Base-by-base conservation (phyloP, 2,329 filamentous ascomycete species). In the Arthrobotrys entomopaga region DNA sequence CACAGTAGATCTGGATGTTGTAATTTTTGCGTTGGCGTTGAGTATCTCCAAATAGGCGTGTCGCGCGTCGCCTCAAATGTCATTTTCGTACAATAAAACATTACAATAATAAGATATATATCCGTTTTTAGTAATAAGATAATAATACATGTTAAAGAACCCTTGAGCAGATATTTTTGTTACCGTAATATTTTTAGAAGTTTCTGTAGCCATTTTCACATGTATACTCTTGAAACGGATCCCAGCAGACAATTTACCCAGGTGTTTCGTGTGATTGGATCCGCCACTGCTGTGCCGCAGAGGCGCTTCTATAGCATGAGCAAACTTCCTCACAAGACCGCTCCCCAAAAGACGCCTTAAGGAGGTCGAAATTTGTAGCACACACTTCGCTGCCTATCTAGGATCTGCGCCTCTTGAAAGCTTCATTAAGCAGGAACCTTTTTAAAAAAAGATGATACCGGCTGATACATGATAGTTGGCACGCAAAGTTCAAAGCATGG, bases 301-400 rank as follows among this genome's bases (percentile, higher is more conserved):
- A 49, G 57, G 65, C 57, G 65, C 65, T 61, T 69, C 56, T 4
- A n/a, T n/a, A 54, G 15, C 38, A 50, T 24, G 65, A 48, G 42
- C 56, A 42, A 29, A 7, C 24, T 6, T 50, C n/a, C 34, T 50
- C 54, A 46, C 15, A 46, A 46, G 59, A 24, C 26, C 2, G 4
- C 3, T 8, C 38, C 24, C 3, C 42, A 10, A 48, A 29, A 26
- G 20, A n/a, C 16, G 40, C 56, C 56, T 57, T 34, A 20, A 22
- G 19, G 8, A 34, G 26, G 8, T 34, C 10, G 26, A n/a, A 50
- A 46, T 29, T 38, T 38, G 19, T 50, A 34, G 50, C 22, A 34
- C 40, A 48, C 48, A 61, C 34, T n/a, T 40, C 48, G 65, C 56
- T 43, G 56, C 56, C 56, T 59, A 34, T 16, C 56, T 20, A 48